Conservation (phyloP, 441 rosid genomes). For the Sinapis alba region DNA sequence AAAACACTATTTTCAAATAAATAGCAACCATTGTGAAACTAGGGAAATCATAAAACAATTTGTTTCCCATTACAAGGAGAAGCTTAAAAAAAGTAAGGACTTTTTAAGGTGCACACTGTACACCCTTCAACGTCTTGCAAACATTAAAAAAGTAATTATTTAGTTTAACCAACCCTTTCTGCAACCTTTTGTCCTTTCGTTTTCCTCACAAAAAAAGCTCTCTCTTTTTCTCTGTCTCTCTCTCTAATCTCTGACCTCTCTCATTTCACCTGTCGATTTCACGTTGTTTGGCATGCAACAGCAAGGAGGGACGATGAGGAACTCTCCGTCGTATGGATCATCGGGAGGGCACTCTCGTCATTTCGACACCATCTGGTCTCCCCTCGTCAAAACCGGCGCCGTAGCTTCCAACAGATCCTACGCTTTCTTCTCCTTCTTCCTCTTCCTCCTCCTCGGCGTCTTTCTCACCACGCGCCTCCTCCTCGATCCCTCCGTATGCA, state of each 20-base stretch:
- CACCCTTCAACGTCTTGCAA: conserved; percentile 8
- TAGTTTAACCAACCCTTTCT: conserved; percentile 27
- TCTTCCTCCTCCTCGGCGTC: conserved; percentile 39
- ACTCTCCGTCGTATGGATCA: conserved; percentile 28
- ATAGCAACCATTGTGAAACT: neutral
- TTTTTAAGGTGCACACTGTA: conserved; percentile 10
- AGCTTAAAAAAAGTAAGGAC: neutral
- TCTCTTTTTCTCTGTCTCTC: neutral
- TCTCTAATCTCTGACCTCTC: neutral
- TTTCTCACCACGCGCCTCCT: conserved; percentile 42
- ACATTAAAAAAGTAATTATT: neutral
- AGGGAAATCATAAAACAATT: neutral
- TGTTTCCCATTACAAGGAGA: neutral
- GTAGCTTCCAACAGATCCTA: conserved; percentile 33
- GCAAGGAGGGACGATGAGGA: conserved; percentile 29
- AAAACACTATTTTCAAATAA: too few species aligned
- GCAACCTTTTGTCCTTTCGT: conserved; percentile 12
- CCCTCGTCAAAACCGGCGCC: conserved; percentile 35
- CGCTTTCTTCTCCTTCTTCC: conserved; percentile 39
- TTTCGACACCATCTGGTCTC: conserved; percentile 38
- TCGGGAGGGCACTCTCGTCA: conserved; percentile 38
- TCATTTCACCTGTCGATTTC: conserved; percentile 9
- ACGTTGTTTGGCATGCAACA: conserved; percentile 31
- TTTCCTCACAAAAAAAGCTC: conserved; percentile 13
- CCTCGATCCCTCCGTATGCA: conserved; percentile 38